Base-by-base conservation (phyloP, 805 yeast genomes). In the Lipomyces orientalis region DNA sequence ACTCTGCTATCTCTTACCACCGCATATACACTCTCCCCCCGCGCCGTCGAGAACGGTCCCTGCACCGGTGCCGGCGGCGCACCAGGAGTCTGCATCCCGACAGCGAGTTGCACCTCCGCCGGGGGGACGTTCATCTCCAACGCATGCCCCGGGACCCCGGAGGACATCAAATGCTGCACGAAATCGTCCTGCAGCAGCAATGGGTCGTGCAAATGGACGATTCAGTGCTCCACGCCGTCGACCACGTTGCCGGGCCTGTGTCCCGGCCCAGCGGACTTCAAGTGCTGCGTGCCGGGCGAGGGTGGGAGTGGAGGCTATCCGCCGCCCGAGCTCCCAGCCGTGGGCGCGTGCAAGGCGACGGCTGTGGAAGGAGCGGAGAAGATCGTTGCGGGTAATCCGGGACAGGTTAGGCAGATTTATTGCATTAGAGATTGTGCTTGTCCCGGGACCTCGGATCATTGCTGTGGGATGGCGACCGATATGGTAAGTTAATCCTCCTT, bases 271-370 rank as follows among this genome's bases (percentile, higher is more conserved):
- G 49, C 49, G 49, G 49, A 39, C 2, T 39, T 39, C 49, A 39
- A 39, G 49, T 39, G 49, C 49, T 39, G 49, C 49, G 49, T 39
- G 2, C 49, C 49, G 16, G n/a, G 49, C 49, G 49, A 16, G 49
- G 49, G n/a, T n/a, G n/a, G n/a, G n/a, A n/a, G n/a, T 3, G 49
- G n/a, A 39, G 49, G 49, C 49, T 39, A 39, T 39, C 49, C 49
- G 49, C 2, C 49, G 49, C 49, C 49, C 49, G 16, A 39, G 49
- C 3, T 39, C 49, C 49, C 49, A 4, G 49, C 3, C 49, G 49
- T 39, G 49, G 49, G 49, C 49, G 49, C 49, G 49, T 39, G 49
- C 49, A 39, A 39, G 49, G 49, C 49, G 49, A 39, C 3, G 49
- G 49, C 49, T 39, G 49, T 39, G 49, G 3, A 39, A 39, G 49